Base-by-base conservation (phyloP, 129 eudicot genomes). In the Flaveria ramosissima region DNA sequence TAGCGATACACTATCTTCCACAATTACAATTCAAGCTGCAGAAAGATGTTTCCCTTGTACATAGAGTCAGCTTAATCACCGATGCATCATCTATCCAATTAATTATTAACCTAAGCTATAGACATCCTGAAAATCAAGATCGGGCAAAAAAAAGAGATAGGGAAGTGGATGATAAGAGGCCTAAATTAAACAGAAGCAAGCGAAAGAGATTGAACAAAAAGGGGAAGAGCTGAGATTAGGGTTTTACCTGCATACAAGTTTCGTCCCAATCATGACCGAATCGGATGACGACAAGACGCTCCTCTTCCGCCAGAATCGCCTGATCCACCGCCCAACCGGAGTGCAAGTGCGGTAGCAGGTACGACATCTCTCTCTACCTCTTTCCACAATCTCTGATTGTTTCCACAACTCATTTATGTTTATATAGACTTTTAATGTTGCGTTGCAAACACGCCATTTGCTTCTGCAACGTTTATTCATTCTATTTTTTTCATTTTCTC, bases 271-370 rank as follows among this genome's bases (percentile, higher is more conserved):
- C 98, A 79, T 92, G 98, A 50, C 98, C 80, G 84, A 92, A 92
- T 2, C 97, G 97, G 73, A 92, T 92, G 75, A 92, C 84, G 75
- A 92, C 95, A 81, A 92, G 97, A 79, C 97, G 97, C 64, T 92
- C 97, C 82, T 92, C 97, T 61, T 92, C 97, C 78, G 97, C 96
- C 70, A 92, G 98, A 80, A 92, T 92, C 13, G 98, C 94, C 63
- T 92, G 98, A 77, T 92, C 98, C 55, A 90, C 98, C n/a, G 98
- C 98, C 98, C 98, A 92, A 6, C 98, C 98, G 15, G 98, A 92
- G 90, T 92, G 98, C 74, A 92, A 82, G 83, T 92, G 98, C 9
- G 98, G 98, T 30, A 92, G 84, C 89, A 92, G 60, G 71, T 92
- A 92, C 87, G 98, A 92, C 98, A 92, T 92, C 92, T 70, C 41